These are phyloP conservation scores for Dissophora globulifera DNA, from an alignment of 192 early-diverging fungal species.

Conservation along the genomic window DNA sequence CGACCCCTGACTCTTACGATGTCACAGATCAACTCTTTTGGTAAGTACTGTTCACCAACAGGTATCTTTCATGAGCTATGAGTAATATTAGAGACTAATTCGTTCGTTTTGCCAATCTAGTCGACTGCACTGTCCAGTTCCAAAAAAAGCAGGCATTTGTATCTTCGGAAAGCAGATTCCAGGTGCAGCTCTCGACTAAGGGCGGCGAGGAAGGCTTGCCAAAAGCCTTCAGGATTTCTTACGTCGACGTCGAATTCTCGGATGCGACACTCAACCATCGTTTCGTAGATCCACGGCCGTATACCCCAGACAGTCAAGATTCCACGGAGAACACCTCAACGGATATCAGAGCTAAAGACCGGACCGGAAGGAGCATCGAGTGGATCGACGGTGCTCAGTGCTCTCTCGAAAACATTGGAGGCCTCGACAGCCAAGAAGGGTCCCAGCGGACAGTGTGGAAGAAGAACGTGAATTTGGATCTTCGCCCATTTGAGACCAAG, in stretches of 20 bases:
- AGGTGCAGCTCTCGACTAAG: slow-evolving; percentile 61
- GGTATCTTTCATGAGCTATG: not conserved
- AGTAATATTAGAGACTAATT: slow-evolving; percentile 41
- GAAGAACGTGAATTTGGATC: slow-evolving; percentile 56
- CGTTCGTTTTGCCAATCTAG: slow-evolving; percentile 22
- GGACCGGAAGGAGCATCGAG: slow-evolving; percentile 21
- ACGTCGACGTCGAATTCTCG: slow-evolving; percentile 68
- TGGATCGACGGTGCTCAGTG: slow-evolving; percentile 48
- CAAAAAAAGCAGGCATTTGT: slow-evolving; percentile 66
- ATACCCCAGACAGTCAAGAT: not conserved
- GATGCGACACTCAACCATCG: slow-evolving; percentile 68
- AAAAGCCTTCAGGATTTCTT: slow-evolving; percentile 55
- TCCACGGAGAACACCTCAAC: not conserved
- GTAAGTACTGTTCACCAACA: slow-evolving; percentile 52
- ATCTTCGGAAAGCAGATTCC: slow-evolving; percentile 64
- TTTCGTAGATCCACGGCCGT: slow-evolving; percentile 46
- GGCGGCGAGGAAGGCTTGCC: slow-evolving; percentile 56
- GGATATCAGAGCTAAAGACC: slow-evolving; percentile 20
- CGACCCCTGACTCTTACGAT: slow-evolving; percentile 57
- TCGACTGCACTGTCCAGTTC: slow-evolving; percentile 52
- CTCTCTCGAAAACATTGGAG: not conserved
- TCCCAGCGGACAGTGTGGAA: slow-evolving; percentile 33
- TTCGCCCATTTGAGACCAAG: slow-evolving; percentile 60
- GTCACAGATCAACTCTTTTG: slow-evolving; percentile 74
- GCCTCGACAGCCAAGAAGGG: slow-evolving; percentile 11